Percentiles rank a stretch among this genome's conserved stretches.
Evolutionary conservation across 305 asterid species (phyloP).

Genomic region (Salvia sclarea): DNA sequence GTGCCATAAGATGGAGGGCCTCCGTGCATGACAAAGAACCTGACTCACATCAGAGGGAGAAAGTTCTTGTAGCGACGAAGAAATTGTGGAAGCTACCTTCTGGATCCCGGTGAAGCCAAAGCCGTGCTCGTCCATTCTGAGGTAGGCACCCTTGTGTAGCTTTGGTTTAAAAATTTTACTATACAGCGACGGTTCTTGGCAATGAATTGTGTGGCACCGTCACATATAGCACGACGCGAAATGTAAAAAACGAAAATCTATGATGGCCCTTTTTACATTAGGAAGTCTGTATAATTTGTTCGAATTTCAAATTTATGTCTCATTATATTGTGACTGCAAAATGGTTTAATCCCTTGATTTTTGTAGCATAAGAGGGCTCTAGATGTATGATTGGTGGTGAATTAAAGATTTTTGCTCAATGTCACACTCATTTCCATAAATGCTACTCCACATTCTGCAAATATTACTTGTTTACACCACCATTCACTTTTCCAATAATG

Average conservation of each 20-base stretch:
- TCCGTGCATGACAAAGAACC: conserved; percentile 71
- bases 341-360: conserved; percentile 8
- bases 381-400: conserved; percentile 28
- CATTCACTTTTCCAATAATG: neutral
- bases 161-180: conserved; percentile 1
- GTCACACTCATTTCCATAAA: neutral
- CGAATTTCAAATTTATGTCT: conserved; percentile 15
- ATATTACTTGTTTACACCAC: neutral
- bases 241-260: conserved; percentile 30
- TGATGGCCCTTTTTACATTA: conserved; percentile 18
- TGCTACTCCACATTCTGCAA: conserved; percentile 3
- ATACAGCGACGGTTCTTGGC: neutral
- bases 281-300: conserved; percentile 31
- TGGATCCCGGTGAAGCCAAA: conserved; percentile 26
- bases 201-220: neutral
- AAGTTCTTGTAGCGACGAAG: conserved; percentile 73
- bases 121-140: neutral
- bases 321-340: conserved; percentile 26
- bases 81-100: conserved; percentile 61
- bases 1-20: conserved; percentile 72
- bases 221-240: conserved; percentile 29
- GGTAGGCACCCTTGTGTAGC: conserved; percentile 31
- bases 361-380: conserved; percentile 30
- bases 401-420: conserved; percentile 24
- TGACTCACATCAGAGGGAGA: conserved; percentile 67